Base-by-base conservation (phyloP, 306 rosid genomes). In the Casuarina equisetifolia region DNA sequence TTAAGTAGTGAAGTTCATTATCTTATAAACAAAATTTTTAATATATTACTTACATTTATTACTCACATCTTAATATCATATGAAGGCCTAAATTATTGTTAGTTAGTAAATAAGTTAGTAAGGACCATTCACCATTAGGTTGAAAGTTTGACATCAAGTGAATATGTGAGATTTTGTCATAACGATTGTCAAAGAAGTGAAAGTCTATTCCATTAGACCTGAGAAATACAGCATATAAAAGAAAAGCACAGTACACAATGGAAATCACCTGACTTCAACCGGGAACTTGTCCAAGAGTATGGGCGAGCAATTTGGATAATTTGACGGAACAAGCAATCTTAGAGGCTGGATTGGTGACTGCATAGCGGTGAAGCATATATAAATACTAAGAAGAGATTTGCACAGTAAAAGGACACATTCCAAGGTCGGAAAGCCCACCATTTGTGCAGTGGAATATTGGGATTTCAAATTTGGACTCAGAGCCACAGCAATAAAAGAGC, bases 271-370 rank as follows among this genome's bases (percentile, higher is more conserved):
- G 88, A 88, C 79, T 84, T 92, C 97, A 75, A 84, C 89, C 58
- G 96, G 92, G 81, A 89, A 81, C 83, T 89, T 92, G 90, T 95
- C 98, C 53, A 95, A 85, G 66, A 92, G 87, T 72, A 95, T 76
- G 4, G 98, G 98, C 42, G 98, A 92, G 76, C 90, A 89, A 72
- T 75, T 88, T 68, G 98, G 98, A 86, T 95, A 95, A 80, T 88
- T 88, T 84, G 89, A 78, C 19, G 98, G 98, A 83, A 95, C 92
- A 69, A 92, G 93, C 88, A 95, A 88, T 76, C 90, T 88, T 76
- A 95, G 78, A 43, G 98, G 98, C 81, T 83, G 95, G 86, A 92
- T 91, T 66, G 97, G 96, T 75, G 93, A 84, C 98, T 92, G 97
- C 91, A 86, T 49, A 72, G 57, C 25, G 81, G 80, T 38, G 71